Conservation (phyloP, 306 rosid species). For the Rosa multiflora region DNA sequence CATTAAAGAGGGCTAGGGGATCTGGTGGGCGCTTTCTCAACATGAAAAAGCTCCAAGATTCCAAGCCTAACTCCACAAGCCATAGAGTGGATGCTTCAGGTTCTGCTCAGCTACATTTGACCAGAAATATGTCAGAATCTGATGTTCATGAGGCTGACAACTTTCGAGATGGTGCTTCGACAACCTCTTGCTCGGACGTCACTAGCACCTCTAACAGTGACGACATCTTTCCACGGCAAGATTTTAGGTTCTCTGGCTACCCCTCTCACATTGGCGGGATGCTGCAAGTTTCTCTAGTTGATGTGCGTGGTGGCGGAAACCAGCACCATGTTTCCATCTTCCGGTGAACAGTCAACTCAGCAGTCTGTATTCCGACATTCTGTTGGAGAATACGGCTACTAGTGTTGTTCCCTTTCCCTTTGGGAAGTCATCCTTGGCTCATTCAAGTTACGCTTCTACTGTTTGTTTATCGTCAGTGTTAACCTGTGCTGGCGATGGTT, state of each 20-base stretch:
- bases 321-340: conserved; percentile 39
- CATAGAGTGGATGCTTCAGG: conserved; percentile 27
- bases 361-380: conserved; percentile 27
- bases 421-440: conserved; percentile 90
- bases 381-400: conserved; percentile 25
- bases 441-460: conserved; percentile 9
- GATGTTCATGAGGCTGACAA: conserved; percentile 35
- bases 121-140: conserved; percentile 31
- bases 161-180: conserved; percentile 30
- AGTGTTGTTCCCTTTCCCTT: conserved; percentile 24
- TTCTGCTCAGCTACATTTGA: conserved; percentile 25
- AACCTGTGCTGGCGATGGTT: conserved; percentile 22
- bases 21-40: conserved; percentile 74
- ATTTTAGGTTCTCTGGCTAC: conserved; percentile 49
- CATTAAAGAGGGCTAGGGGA: conserved; percentile 70
- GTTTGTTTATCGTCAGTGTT: conserved; percentile 14
- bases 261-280: conserved; percentile 40
- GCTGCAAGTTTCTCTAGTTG: conserved; percentile 32
- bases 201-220: conserved; percentile 32
- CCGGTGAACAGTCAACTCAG: conserved; percentile 28
- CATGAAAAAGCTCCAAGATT: conserved; percentile 38
- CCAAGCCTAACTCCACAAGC: conserved; percentile 24
- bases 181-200: conserved; percentile 36
- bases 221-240: conserved; percentile 32
- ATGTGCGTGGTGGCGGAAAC: conserved; percentile 33